Percentiles rank a stretch among this genome's conserved stretches.
phyloP scores from a whole-genome alignment of 257 asterid genomes.

The Jaltomata sinuosa region DNA sequence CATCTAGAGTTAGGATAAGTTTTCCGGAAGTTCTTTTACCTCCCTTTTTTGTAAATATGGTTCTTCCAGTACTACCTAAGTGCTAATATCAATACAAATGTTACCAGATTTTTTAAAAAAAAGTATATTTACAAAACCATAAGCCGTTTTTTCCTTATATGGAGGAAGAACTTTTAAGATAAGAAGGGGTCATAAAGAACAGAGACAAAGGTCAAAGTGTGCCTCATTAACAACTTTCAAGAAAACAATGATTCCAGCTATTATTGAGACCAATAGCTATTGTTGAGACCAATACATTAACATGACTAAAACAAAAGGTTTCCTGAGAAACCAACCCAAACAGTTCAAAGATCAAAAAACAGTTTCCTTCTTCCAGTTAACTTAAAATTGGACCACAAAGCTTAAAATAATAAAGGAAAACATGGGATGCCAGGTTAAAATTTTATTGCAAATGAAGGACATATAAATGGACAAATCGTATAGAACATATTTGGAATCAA shows the following conservation, averaged over 20 bases:
- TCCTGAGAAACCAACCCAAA: neutral
- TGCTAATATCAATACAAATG: too few species aligned
- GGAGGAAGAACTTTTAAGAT: neutral
- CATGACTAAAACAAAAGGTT: neutral
- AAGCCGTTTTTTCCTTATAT: neutral
- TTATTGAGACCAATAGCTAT: neutral
- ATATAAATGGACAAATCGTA: neutral
- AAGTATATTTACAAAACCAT: neutral
- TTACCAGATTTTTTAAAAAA: too few species aligned
- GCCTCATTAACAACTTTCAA: neutral
- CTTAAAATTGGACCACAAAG: neutral
- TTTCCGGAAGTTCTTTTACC: too few species aligned
- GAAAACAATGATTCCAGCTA: neutral
- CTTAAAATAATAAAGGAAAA: neutral
- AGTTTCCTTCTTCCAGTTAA: neutral
- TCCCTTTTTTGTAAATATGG: too few species aligned
- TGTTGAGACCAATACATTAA: neutral
- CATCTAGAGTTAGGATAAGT: too few species aligned
- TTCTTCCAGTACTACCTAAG: too few species aligned
- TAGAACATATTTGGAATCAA: neutral
- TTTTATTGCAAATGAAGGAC: constrained; percentile 4
- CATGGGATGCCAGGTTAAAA: neutral
- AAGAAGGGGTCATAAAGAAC: neutral
- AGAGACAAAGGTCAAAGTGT: neutral
- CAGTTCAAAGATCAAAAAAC: neutral